Base-by-base conservation (phyloP, 495 filamentous ascomycete species). In the Elaphomyces granulatus region DNA sequence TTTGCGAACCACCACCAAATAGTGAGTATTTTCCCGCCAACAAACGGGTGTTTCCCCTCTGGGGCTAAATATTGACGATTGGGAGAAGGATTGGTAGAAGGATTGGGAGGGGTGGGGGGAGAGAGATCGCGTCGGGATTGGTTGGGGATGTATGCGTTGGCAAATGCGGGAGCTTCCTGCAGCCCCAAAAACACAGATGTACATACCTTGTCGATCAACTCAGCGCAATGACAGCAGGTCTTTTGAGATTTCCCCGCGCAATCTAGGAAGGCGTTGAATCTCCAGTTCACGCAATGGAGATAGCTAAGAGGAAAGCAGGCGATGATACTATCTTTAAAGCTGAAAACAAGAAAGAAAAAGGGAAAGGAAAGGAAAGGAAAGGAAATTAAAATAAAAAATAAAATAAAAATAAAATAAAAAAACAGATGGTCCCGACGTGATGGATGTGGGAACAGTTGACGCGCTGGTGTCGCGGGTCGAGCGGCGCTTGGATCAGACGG, bases 71-170 rank as follows among this genome's bases (percentile, higher is more conserved):
- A 32, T 20, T 23, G 34, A 41, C 43, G 46, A 49, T 47, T 51
- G 23, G 23, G 23, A 12, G 23, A 28, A 28, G 23, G 12, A 6
- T 28, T n/a, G n/a, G n/a, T n/a, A n/a, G n/a, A n/a, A n/a, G 28
- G 23, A 39, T n/a, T 38, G 16, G 37, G 42, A 31, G 49, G 41
- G 46, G 52, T 46, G 50, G 49, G 32, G 42, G 36, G 44, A 40
- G 42, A 42, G 41, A 45, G 35, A 38, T 31, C 46, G 40, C 37
- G 44, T 34, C 38, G 44, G 40, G 43, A 41, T 40, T 34, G 34
- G 45, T 36, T 43, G 45, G 42, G 55, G 52, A 64, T 56, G 64
- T 61, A 67, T 68, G 64, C 63, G 64, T 63, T 68, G 64, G 64
- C 64, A 68, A 52, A 52, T 47, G 48, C 38, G 55, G 50, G 51